These are phyloP conservation scores for Trametes villosa DNA, from an alignment of 768 basidiomycete genomes.

Conservation along the genomic window DNA sequence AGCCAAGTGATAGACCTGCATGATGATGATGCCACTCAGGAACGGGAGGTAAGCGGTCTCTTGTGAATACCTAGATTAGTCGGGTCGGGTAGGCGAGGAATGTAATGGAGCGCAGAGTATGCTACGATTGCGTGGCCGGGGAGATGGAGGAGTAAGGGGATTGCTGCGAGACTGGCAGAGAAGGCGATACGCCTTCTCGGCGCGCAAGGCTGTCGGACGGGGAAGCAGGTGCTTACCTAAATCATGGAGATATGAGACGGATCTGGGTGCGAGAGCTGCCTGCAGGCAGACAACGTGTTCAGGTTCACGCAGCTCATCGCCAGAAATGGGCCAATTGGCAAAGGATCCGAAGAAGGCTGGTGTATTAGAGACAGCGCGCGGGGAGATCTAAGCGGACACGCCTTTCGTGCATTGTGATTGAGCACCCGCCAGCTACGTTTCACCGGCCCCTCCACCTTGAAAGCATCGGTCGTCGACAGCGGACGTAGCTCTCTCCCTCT, in stretches of 20 bases:
- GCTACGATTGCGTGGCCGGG: constrained; percentile 1
- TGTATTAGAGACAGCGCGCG: constrained; percentile 28
- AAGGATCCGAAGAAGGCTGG: constrained; percentile 26
- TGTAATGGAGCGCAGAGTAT: constrained; percentile 11
- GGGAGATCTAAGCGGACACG: constrained; percentile 35
- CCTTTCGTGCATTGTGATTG: constrained; percentile 33
- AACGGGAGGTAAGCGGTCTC: constrained; percentile 11
- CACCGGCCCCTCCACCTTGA: constrained; percentile 31
- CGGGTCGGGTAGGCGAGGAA: constrained; percentile 2
- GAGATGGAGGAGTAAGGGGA: constrained; percentile 9
- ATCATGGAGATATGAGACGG: constrained; percentile 30
- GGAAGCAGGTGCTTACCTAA: constrained; percentile 33
- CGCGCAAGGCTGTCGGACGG: constrained; percentile 23
- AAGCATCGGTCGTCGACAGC: constrained; percentile 32
- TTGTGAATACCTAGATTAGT: constrained; percentile 1
- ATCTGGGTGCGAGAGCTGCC: constrained; percentile 31
- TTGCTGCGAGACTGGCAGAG: constrained; percentile 9
- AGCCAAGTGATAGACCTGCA: constrained; percentile 10
- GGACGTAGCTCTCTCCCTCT: constrained; percentile 21
- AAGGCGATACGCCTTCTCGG: constrained; percentile 13
- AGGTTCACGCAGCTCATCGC: constrained; percentile 26
- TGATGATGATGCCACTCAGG: constrained; percentile 20
- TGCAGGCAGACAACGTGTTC: constrained; percentile 39
- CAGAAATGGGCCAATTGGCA: constrained; percentile 34
- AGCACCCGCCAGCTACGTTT: constrained; percentile 27